Evolutionary conservation across 257 asterid genomes (phyloP).

Genomic region (Primulina eburnea): DNA sequence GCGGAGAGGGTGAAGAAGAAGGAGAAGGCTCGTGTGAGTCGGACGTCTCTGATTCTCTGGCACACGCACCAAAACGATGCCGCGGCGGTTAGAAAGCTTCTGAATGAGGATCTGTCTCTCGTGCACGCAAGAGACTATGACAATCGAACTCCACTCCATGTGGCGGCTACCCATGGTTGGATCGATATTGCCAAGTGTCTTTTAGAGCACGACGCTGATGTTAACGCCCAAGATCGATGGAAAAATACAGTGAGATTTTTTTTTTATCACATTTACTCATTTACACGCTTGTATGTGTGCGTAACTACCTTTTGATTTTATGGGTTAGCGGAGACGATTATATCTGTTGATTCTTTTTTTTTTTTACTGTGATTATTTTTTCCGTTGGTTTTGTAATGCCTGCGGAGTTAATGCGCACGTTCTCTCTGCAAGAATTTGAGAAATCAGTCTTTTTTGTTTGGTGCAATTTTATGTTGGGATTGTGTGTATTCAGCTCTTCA

Average conservation of each 20-base stretch:
- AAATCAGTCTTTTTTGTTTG: not conserved
- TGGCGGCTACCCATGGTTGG: slow-evolving; percentile 95
- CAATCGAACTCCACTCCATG: slow-evolving; percentile 88
- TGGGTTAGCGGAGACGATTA: slow-evolving; percentile 3
- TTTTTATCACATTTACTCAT: not conserved
- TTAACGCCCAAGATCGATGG: slow-evolving; percentile 99
- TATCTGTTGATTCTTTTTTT: not conserved
- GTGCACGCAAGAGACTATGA: slow-evolving; percentile 89
- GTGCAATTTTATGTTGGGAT: not conserved
- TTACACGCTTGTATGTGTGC: slow-evolving; percentile 1
- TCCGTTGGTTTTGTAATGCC: slow-evolving; percentile 16
- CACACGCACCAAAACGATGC: slow-evolving; percentile 94
- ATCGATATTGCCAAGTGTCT: slow-evolving; percentile 76
- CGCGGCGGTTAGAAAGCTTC: slow-evolving; percentile 68
- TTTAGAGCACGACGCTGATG: slow-evolving; percentile 71
- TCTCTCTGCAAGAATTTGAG: slow-evolving; percentile 1
- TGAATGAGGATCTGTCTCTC: slow-evolving; percentile 73
- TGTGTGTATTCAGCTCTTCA: not conserved
- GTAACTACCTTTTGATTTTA: not conserved
- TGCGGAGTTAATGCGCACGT: slow-evolving; percentile 15
- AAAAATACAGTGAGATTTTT: slow-evolving; percentile 62
- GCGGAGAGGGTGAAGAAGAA: slow-evolving; percentile 55
- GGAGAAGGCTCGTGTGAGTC: slow-evolving; percentile 76
- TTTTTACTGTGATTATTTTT: not conserved
- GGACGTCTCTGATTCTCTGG: slow-evolving; percentile 86